Evolutionary conservation across 1,284 basidiomycete genomes (phyloP).

Genomic region (Pseudozyma pruni): DNA sequence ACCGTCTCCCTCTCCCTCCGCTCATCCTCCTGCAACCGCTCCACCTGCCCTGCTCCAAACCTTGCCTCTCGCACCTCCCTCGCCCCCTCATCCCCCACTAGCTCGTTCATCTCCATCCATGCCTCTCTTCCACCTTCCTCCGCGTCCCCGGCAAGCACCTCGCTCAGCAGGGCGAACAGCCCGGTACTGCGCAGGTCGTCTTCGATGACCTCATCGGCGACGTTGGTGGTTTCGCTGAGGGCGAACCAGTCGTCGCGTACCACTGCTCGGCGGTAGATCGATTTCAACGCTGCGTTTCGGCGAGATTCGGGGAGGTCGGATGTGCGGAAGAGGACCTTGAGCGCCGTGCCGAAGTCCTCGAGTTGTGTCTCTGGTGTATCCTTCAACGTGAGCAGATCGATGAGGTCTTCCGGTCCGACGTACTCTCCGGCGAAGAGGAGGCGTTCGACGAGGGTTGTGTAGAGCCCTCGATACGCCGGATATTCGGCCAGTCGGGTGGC

Average conservation of each 20-base stretch:
- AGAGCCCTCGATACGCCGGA: conserved; percentile 53
- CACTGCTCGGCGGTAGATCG: conserved; percentile 86
- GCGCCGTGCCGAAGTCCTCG: conserved; percentile 69
- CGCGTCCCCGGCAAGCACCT: conserved; percentile 18
- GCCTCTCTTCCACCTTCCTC: conserved; percentile 10
- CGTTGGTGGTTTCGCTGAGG: conserved; percentile 44
- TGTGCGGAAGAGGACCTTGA: conserved; percentile 70
- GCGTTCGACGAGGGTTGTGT: conserved; percentile 48
- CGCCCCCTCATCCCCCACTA: neutral
- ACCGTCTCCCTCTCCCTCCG: conserved; percentile 25
- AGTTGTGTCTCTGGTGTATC: conserved; percentile 66
- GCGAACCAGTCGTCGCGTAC: conserved; percentile 77
- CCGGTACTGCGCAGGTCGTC: conserved; percentile 34
- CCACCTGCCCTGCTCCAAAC: conserved; percentile 5
- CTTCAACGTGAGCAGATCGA: conserved; percentile 72
- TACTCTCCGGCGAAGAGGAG: conserved; percentile 67
- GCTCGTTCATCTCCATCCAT: conserved; percentile 8
- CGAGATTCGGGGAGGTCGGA: conserved; percentile 68
- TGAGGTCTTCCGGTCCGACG: conserved; percentile 70
- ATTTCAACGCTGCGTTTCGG: conserved; percentile 70
- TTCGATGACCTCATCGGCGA: conserved; percentile 46
- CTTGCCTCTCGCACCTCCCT: conserved; percentile 17
- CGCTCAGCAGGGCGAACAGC: conserved; percentile 28
- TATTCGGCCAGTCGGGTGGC: conserved; percentile 39
- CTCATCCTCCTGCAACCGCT: conserved; percentile 11